Percentiles rank a stretch among this genome's conserved stretches.
These are phyloP conservation scores for Talaromyces pinophilus DNA, from an alignment of 2,329 filamentous ascomycete species.

Conservation along the genomic window DNA sequence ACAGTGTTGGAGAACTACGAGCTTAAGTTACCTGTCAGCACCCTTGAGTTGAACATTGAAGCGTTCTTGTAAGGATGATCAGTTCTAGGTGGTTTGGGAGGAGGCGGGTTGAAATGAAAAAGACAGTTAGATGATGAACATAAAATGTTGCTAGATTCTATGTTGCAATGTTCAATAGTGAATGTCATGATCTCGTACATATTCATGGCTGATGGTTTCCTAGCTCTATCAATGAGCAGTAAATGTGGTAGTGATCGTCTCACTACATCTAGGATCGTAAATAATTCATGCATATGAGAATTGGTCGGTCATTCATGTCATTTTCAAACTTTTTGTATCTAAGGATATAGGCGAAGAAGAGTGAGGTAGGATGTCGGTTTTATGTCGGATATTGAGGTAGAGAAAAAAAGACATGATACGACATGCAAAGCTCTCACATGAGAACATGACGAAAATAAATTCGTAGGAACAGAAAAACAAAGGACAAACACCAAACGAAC, in stretches of 20 bases:
- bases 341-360: background rate
- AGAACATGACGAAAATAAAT: slow-evolving; percentile 22
- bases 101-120: background rate
- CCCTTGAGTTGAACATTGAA: slow-evolving; percentile 91
- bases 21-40: slow-evolving; percentile 88
- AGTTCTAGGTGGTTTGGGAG: background rate
- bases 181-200: background rate
- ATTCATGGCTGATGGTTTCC: background rate
- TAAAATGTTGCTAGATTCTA: slow-evolving; percentile 10
- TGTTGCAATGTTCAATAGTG: slow-evolving; percentile 2
- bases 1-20: slow-evolving; percentile 92
- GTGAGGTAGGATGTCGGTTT: slow-evolving; percentile 2
- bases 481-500: slow-evolving; percentile 27
- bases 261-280: background rate
- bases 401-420: slow-evolving; percentile 21
- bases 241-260: background rate
- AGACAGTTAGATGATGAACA: slow-evolving; percentile 10
- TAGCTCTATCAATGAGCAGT: background rate
- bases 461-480: slow-evolving; percentile 16
- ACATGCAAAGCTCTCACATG: slow-evolving; percentile 21
- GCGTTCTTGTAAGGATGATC: slow-evolving; percentile 68
- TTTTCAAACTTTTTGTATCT: slow-evolving; percentile 22
- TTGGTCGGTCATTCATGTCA: slow-evolving; percentile 22
- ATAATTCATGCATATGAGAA: background rate
- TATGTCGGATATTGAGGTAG: slow-evolving; percentile 15